These are phyloP conservation scores for Fomitopsis pinicola DNA, from an alignment of 1,284 basidiomycete species.

Conservation along the genomic window DNA sequence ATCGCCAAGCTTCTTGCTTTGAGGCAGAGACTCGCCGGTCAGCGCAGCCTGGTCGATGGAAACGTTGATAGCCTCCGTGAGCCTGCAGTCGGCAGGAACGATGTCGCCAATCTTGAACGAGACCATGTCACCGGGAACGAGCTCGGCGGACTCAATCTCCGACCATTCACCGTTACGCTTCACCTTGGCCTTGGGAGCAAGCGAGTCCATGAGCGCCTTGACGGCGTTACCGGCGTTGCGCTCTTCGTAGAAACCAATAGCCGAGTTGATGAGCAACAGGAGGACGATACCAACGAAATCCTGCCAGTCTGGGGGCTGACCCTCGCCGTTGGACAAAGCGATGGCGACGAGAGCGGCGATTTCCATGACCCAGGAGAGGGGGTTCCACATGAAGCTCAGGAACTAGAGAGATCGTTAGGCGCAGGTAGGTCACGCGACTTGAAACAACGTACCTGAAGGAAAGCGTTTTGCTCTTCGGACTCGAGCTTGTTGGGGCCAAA, in stretches of 20 bases:
- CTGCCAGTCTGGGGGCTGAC: constrained; percentile 88
- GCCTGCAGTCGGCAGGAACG: constrained; percentile 93
- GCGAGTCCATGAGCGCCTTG: constrained; percentile 99
- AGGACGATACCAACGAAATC: constrained; percentile 97
- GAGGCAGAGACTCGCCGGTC: constrained; percentile 92
- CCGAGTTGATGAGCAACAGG: constrained; percentile 91
- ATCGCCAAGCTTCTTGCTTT: constrained; percentile 86
- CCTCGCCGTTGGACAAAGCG: constrained; percentile 90
- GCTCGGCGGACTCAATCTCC: constrained; percentile 84
- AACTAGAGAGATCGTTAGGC: constrained; percentile 52
- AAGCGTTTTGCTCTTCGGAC: constrained; percentile 81
- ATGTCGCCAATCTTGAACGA: constrained; percentile 98
- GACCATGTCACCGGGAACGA: constrained; percentile 93
- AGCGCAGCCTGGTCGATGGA: constrained; percentile 96
- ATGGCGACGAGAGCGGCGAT: constrained; percentile 96
- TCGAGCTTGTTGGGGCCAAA: constrained; percentile 98
- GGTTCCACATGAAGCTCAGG: constrained; percentile 98
- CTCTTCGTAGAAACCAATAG: constrained; percentile 98
- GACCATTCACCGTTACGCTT: constrained; percentile 80
- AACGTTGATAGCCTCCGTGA: constrained; percentile 92
- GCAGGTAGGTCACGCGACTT: constrained; percentile 7
- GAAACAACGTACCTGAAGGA: constrained; percentile 62
- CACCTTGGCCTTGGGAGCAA: constrained; percentile 94
- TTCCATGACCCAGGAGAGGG: constrained; percentile 99
- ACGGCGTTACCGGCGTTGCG: constrained; percentile 96